These are phyloP conservation scores for Candida germanica DNA, from an alignment of 805 yeast genomes.

Conservation along the genomic window DNA sequence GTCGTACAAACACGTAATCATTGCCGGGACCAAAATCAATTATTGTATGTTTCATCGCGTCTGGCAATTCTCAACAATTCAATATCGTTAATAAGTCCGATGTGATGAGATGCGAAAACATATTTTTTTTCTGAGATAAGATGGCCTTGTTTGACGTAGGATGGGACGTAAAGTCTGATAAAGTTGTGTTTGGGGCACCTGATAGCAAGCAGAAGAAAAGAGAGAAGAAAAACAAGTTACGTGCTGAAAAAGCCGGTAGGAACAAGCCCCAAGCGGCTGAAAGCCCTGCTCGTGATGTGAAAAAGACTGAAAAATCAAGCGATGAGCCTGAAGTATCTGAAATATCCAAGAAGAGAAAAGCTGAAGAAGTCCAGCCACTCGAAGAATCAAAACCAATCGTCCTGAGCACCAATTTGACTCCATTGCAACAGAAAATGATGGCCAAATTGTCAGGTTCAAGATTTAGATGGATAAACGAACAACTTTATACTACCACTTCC, in stretches of 20 bases:
- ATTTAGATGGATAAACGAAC: conserved; percentile 97
- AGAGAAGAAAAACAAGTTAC: conserved; percentile 22
- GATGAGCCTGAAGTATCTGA: conserved; percentile 5
- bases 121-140: not conserved
- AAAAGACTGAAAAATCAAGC: conserved; percentile 7
- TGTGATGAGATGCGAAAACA: conserved; percentile 8
- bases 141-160: conserved; percentile 82
- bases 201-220: conserved; percentile 17
- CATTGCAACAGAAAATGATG: conserved; percentile 93
- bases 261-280: conserved; percentile 5
- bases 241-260: conserved; percentile 13
- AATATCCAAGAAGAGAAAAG: conserved; percentile 4
- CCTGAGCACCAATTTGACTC: conserved; percentile 53
- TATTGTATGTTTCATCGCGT: too few relatives aligned
- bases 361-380: conserved; percentile 8
- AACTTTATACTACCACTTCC: conserved; percentile 84
- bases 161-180: conserved; percentile 63
- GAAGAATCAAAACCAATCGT: conserved; percentile 6
- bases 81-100: too few relatives aligned
- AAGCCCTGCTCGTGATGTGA: conserved; percentile 4
- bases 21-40: conserved; percentile 34
- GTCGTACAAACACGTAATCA: conserved; percentile 30
- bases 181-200: conserved; percentile 46
- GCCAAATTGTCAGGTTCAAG: conserved; percentile 91
- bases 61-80: too few relatives aligned